A percentile compares a stretch with the other conserved stretches of the same genome.
Evolutionary conservation across 306 rosid species (phyloP).

Genomic region (Ceratonia siliqua): DNA sequence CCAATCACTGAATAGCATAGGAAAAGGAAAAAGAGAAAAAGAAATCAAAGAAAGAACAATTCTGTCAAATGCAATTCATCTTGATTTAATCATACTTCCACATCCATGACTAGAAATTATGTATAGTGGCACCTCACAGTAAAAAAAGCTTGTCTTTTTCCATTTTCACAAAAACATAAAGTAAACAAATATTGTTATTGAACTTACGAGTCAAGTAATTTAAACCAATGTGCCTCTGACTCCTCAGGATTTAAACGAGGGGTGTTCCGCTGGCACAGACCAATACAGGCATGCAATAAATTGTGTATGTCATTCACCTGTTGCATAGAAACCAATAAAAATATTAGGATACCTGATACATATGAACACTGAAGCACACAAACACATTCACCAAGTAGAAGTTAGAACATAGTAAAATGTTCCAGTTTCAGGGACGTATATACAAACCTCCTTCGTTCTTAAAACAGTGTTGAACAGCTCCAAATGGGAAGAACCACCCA

Average conservation of each 20-base stretch:
- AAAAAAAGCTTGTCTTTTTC: not conserved
- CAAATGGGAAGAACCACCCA: slow-evolving; percentile 44
- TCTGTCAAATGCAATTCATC: not conserved
- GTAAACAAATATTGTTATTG: slow-evolving; percentile 20
- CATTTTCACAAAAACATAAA: not conserved
- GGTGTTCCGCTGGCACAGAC: slow-evolving; percentile 95
- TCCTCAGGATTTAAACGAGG: slow-evolving; percentile 96
- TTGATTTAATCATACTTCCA: not conserved
- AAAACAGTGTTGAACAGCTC: slow-evolving; percentile 44
- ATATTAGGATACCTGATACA: slow-evolving; percentile 27
- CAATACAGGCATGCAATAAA: slow-evolving; percentile 78
- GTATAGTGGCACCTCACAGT: not conserved
- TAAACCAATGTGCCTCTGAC: slow-evolving; percentile 93
- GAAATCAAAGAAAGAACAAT: not conserved
- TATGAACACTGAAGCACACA: slow-evolving; percentile 28
- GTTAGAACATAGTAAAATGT: slow-evolving; percentile 27
- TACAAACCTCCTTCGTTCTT: slow-evolving; percentile 72
- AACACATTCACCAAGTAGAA: not conserved
- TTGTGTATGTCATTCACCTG: slow-evolving; percentile 65
- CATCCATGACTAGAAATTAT: not conserved
- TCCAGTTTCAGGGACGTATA: slow-evolving; percentile 25
- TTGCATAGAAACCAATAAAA: slow-evolving; percentile 31
- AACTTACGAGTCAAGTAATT: slow-evolving; percentile 92
- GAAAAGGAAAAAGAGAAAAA: not conserved
- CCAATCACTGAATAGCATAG: not conserved